phyloP scores from a whole-genome alignment of 2,329 filamentous ascomycete genomes.

The Trichoderma citrinoviride region DNA sequence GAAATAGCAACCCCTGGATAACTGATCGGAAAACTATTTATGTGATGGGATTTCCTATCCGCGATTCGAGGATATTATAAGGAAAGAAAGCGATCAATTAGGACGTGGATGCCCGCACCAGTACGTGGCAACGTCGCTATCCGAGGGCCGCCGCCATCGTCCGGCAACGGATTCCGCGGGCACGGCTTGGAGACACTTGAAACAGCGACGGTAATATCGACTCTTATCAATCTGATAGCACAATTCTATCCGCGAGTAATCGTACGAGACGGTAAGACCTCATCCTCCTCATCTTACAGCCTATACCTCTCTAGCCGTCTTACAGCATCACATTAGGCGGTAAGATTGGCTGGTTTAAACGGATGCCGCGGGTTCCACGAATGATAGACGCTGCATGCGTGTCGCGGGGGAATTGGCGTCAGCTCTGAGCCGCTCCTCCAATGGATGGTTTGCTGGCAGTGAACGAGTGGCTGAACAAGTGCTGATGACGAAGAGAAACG shows the following conservation, averaged over 20 bases:
- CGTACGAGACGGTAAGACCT: neutral
- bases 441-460: neutral
- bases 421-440: neutral
- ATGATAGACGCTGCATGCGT: neutral
- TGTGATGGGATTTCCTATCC: neutral
- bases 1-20: neutral
- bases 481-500: constrained; percentile 2
- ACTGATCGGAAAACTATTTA: neutral
- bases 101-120: neutral
- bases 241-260: neutral
- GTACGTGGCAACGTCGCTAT: neutral
- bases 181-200: neutral
- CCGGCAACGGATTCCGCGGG: neutral
- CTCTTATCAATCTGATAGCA: neutral
- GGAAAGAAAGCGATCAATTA: neutral
- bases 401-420: neutral
- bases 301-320: neutral
- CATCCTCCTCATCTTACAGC: neutral
- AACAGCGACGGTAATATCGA: neutral
- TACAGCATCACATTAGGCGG: neutral
- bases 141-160: neutral
- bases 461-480: constrained; percentile 14
- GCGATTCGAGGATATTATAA: neutral
- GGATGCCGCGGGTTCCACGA: constrained; percentile 8
- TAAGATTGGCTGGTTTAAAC: constrained; percentile 1